A percentile compares a stretch with the other conserved stretches of the same genome.
These are phyloP conservation scores for Leishmania mexicana DNA, from an alignment of 208 protist genomes.

Conservation along the genomic window DNA sequence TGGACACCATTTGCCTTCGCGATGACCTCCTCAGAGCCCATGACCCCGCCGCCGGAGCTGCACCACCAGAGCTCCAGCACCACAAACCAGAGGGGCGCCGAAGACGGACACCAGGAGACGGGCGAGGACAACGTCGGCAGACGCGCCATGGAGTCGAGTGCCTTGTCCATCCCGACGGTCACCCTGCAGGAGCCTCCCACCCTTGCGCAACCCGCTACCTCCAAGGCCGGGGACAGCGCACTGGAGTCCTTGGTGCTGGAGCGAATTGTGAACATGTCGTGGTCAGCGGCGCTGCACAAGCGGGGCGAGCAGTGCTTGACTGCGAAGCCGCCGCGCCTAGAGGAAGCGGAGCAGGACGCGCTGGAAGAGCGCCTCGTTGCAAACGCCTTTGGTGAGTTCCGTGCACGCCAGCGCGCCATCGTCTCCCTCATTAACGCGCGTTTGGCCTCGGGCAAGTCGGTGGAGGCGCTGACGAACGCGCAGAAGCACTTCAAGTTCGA, in stretches of 20 bases:
- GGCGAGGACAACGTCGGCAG: slow-evolving; percentile 9
- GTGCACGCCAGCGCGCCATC: slow-evolving; percentile 66
- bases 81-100: background rate
- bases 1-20: slow-evolving; percentile 29
- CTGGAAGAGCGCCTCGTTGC: slow-evolving; percentile 62
- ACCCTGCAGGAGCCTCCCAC: background rate
- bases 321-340: slow-evolving; percentile 48
- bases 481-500: slow-evolving; percentile 76
- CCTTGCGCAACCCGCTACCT: background rate
- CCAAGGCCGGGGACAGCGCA: slow-evolving; percentile 4
- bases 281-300: slow-evolving; percentile 74
- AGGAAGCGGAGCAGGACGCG: slow-evolving; percentile 46
- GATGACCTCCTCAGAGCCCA: slow-evolving; percentile 14
- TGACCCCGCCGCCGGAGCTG: slow-evolving; percentile 16
- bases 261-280: slow-evolving; percentile 69
- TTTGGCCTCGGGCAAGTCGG: slow-evolving; percentile 59
- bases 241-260: slow-evolving; percentile 38
- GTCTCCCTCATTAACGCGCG: slow-evolving; percentile 61
- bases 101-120: background rate
- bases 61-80: background rate
- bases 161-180: slow-evolving; percentile 9
- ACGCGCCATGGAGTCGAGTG: slow-evolving; percentile 10
- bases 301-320: slow-evolving; percentile 71
- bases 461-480: slow-evolving; percentile 58
- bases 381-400: slow-evolving; percentile 45